phyloP scores from a whole-genome alignment of 345 rosid genomes.

The Moricandia arvensis region DNA sequence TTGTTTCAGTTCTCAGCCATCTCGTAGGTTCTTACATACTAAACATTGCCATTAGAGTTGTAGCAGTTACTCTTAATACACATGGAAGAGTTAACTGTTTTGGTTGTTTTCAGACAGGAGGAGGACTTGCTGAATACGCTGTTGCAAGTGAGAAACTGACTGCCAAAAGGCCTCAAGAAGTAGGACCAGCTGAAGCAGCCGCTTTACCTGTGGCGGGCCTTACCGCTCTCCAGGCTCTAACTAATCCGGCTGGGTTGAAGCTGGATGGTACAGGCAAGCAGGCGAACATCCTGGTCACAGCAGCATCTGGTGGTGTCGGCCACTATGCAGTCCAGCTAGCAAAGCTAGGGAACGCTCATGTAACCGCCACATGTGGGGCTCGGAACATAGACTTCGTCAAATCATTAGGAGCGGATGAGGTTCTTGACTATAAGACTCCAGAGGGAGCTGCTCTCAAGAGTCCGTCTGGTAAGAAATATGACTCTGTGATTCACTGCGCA shows the following conservation, averaged over 20 bases:
- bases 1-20: conserved; percentile 53
- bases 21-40: conserved; percentile 37
- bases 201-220: conserved; percentile 66
- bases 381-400: conserved; percentile 65
- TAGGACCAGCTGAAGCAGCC: conserved; percentile 68
- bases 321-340: conserved; percentile 79
- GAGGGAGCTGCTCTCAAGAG: conserved; percentile 71
- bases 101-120: conserved; percentile 42
- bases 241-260: conserved; percentile 56
- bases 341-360: conserved; percentile 68
- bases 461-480: conserved; percentile 71
- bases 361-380: conserved; percentile 83
- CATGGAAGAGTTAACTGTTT: not conserved
- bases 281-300: conserved; percentile 63
- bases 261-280: conserved; percentile 57
- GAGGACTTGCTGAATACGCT: conserved; percentile 66
- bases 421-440: conserved; percentile 76
- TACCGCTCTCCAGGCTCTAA: conserved; percentile 64
- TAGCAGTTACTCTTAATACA: not conserved
- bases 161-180: conserved; percentile 57
- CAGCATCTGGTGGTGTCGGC: conserved; percentile 87
- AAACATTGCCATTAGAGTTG: not conserved
- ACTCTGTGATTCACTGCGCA: conserved; percentile 71
- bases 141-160: conserved; percentile 60
- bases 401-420: conserved; percentile 80